phyloP scores from a whole-genome alignment of 257 asterid genomes.

The Gentiana straminea region DNA sequence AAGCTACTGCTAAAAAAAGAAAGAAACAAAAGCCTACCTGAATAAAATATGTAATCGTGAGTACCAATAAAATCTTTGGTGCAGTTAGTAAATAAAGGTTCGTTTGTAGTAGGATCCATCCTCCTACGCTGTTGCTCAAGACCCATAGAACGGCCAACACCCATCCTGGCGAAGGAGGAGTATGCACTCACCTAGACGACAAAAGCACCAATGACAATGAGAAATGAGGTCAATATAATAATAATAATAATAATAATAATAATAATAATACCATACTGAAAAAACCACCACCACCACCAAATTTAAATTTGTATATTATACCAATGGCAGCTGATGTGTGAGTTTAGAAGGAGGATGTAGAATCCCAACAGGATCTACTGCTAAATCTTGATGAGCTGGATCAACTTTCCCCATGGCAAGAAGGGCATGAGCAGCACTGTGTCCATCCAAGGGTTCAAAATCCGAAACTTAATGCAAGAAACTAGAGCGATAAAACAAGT shows the following conservation, averaged over 20 bases:
- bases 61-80: constrained; percentile 90
- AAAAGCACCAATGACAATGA: not conserved
- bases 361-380: constrained; percentile 77
- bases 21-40: constrained; percentile 37
- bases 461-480: not conserved
- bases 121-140: constrained; percentile 74
- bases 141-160: constrained; percentile 34
- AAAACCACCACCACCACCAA: not conserved
- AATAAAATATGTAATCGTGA: constrained; percentile 92
- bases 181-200: constrained; percentile 84
- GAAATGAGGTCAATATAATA: no score
- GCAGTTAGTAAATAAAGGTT: constrained; percentile 88
- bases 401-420: constrained; percentile 98
- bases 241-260: no score
- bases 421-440: constrained; percentile 93
- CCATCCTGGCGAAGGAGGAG: constrained; percentile 84
- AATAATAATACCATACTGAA: not conserved
- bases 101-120: constrained; percentile 81
- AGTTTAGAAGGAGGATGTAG: constrained; percentile 64
- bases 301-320: constrained; percentile 8
- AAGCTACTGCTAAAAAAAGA: no score
- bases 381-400: constrained; percentile 74
- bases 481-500: not conserved
- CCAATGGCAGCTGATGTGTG: constrained; percentile 88
- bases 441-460: constrained; percentile 5